Conservation (phyloP, 176 grass and related monocot genomes). For the Dactylis glomerata region DNA sequence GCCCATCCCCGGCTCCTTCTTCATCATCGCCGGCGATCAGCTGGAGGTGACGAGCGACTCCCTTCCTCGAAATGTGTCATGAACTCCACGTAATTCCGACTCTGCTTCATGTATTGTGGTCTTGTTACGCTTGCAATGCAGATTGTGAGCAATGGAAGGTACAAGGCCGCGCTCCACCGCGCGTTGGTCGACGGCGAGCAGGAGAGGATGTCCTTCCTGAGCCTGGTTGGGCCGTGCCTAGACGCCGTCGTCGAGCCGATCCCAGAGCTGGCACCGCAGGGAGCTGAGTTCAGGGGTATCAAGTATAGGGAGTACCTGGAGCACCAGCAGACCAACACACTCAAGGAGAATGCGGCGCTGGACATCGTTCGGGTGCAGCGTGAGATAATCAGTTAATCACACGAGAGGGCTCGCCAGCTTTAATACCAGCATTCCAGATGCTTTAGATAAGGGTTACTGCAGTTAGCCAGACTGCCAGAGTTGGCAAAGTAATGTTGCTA, state of each 20-base stretch:
- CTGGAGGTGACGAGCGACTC: slow-evolving; percentile 37
- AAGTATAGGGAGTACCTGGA: slow-evolving; percentile 59
- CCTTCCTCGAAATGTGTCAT: neutral
- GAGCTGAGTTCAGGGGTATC: slow-evolving; percentile 40
- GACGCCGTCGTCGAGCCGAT: slow-evolving; percentile 58
- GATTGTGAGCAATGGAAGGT: slow-evolving; percentile 80
- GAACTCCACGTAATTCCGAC: neutral
- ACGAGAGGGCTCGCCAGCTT: too few species aligned
- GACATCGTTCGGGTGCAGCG: slow-evolving; percentile 12
- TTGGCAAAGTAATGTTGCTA: too few species aligned
- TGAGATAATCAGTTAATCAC: too few species aligned
- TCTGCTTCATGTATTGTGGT: neutral
- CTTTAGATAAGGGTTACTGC: too few species aligned
- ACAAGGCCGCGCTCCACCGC: slow-evolving; percentile 55
- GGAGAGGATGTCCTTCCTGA: slow-evolving; percentile 54
- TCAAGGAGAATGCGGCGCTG: slow-evolving; percentile 37
- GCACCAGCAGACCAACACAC: slow-evolving; percentile 48
- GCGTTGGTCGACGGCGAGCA: slow-evolving; percentile 38
- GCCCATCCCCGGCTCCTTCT: slow-evolving; percentile 50
- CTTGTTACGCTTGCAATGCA: neutral
- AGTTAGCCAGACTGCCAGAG: too few species aligned
- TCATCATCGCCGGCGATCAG: slow-evolving; percentile 74
- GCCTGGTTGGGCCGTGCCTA: slow-evolving; percentile 42
- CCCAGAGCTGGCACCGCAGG: slow-evolving; percentile 33
- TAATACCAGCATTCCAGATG: too few species aligned